Base-by-base conservation (phyloP, 441 rosid species). In the California macrophylla region DNA sequence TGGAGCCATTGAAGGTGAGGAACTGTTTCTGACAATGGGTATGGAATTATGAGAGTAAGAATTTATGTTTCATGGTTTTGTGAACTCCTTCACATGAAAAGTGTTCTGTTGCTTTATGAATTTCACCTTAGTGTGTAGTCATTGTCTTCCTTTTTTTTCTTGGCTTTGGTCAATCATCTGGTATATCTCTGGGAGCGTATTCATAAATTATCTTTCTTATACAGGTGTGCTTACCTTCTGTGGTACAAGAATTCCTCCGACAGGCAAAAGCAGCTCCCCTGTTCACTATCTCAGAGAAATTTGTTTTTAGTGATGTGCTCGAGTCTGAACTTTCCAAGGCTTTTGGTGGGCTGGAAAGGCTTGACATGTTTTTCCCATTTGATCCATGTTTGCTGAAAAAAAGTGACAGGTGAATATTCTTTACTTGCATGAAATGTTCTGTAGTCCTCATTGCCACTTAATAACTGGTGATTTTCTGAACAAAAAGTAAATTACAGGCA, bases 351-450 rank as follows among this genome's bases (percentile, higher is more conserved):
- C 62, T 79, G 64, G 90, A 93, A 76, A 86, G 94, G 85, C 88
- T 94, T 42, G 96, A 91, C 77, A 84, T 82, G 77, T 93, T 91
- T 82, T 94, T 94, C 74, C 97, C 98, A 0, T 94, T 88, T 65
- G 97, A 94, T 73, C 98, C 97, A 3, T 89, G 91, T 74, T 82
- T 92, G 83, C 79, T 94, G 71, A 82, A 83, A 78, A 76, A 58
- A 54, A 75, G 85, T 10, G 91, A 88, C 86, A 87, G 95, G 97
- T 91, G 61, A 29, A 66, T 13, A 40, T 56, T 47, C 67, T 13
- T 70, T 15, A 13, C 58, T 42, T 47, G 36, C 70, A 9, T 6
- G 52, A 21, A 66, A 26, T 34, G 3, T 28, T 0, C 26, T 15
- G 25, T 16, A 54, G 61, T n/a, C 18, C 24, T 54, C 4, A 24